These are phyloP conservation scores for Taphrina populina DNA, from an alignment of 1,139 yeast species.

Conservation along the genomic window DNA sequence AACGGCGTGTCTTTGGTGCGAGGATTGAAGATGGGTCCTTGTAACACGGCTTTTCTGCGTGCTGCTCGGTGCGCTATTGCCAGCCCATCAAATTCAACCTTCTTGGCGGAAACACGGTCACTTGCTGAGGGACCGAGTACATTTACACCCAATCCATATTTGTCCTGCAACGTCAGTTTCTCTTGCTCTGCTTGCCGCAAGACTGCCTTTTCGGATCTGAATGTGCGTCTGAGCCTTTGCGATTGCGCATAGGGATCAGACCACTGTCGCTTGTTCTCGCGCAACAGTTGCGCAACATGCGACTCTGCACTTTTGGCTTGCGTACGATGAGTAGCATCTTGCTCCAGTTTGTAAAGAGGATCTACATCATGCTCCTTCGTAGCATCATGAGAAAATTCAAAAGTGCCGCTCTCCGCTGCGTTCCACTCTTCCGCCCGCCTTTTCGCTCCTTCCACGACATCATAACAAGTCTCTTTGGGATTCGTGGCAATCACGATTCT, in stretches of 20 bases:
- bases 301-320: constrained; percentile 23
- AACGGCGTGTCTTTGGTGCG: too few species aligned
- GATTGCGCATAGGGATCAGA: constrained; percentile 39
- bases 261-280: constrained; percentile 37
- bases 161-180: neutral
- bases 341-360: constrained; percentile 37
- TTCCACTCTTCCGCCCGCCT: constrained; percentile 39
- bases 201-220: constrained; percentile 35
- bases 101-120: neutral
- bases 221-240: constrained; percentile 37
- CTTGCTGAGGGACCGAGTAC: neutral
- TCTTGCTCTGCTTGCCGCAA: neutral
- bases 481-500: constrained; percentile 44
- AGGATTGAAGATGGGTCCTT: too few species aligned
- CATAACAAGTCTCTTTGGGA: constrained; percentile 44
- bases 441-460: constrained; percentile 42
- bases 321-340: constrained; percentile 26
- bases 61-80: neutral
- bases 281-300: constrained; percentile 36
- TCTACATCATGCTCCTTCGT: constrained; percentile 31
- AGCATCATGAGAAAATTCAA: constrained; percentile 35
- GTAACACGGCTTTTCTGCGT: too few species aligned
- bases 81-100: constrained; percentile 1
- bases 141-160: neutral
- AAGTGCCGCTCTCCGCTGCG: constrained; percentile 33